A percentile compares a stretch with the other conserved stretches of the same genome.
phyloP scores from a whole-genome alignment of 495 filamentous ascomycete genomes.

The Cercophora newfieldiana region DNA sequence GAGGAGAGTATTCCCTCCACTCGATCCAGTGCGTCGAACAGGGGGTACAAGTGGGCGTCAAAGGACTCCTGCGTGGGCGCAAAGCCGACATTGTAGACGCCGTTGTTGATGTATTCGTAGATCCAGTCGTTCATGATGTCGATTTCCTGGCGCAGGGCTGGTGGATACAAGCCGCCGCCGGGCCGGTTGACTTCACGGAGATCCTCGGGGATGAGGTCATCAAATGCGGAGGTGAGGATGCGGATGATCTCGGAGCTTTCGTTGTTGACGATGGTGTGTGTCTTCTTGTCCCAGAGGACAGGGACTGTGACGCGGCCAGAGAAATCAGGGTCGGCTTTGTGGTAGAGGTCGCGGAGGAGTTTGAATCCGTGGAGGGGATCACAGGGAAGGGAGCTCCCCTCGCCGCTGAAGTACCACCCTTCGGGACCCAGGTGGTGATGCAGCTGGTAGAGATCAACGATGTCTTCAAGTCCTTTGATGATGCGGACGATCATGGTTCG shows the following conservation, averaged over 20 bases:
- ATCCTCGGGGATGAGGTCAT: conserved; percentile 63
- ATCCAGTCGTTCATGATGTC: conserved; percentile 79
- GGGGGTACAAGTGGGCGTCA: conserved; percentile 60
- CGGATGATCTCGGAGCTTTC: conserved; percentile 76
- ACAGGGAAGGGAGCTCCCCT: conserved; percentile 49
- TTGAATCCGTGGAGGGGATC: conserved; percentile 65
- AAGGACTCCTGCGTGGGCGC: conserved; percentile 66
- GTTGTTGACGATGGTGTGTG: conserved; percentile 68
- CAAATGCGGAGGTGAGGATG: conserved; percentile 68
- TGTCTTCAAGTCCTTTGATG: conserved; percentile 64
- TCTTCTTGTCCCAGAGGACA: conserved; percentile 69
- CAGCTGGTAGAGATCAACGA: conserved; percentile 60
- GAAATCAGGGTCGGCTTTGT: conserved; percentile 62
- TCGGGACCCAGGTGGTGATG: conserved; percentile 52
- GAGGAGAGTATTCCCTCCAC: conserved; percentile 63
- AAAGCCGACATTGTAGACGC: conserved; percentile 64
- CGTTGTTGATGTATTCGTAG: conserved; percentile 84
- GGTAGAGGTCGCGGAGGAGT: conserved; percentile 65
- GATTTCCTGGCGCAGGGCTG: conserved; percentile 59
- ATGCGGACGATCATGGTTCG: conserved; percentile 62
- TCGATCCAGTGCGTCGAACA: conserved; percentile 70
- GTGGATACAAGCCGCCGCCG: conserved; percentile 56
- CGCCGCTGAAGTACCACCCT: conserved; percentile 69
- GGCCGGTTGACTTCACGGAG: conserved; percentile 56
- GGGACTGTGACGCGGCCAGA: conserved; percentile 69